phyloP scores from a whole-genome alignment of 768 basidiomycete genomes.

The Podaxis sp. region DNA sequence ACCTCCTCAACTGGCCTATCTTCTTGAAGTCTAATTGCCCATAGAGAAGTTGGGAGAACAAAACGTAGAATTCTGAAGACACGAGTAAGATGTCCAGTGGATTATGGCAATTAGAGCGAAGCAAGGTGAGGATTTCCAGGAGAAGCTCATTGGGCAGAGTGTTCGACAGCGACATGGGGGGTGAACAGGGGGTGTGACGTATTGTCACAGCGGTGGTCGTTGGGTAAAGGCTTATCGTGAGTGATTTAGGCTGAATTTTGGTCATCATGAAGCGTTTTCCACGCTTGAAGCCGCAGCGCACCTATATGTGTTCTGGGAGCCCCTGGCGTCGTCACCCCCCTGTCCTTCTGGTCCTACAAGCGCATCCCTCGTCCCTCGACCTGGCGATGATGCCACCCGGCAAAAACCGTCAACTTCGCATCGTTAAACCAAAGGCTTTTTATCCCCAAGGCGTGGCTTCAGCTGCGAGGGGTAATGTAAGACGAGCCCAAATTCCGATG shows the following conservation, averaged over 20 bases:
- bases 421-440: no score
- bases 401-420: no score
- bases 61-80: slow-evolving; percentile 7
- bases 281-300: background rate
- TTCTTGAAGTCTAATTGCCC: slow-evolving; percentile 9
- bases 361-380: background rate
- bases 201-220: background rate
- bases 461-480: no score
- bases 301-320: no score
- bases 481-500: no score
- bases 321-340: no score
- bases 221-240: background rate
- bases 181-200: background rate
- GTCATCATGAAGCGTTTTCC: background rate
- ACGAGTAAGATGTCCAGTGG: slow-evolving; percentile 12
- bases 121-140: slow-evolving; percentile 9
- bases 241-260: background rate
- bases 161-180: background rate
- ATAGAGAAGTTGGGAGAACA: slow-evolving; percentile 12
- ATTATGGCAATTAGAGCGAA: background rate
- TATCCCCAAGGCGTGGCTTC: no score
- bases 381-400: no score
- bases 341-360: no score
- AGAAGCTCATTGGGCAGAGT: slow-evolving; percentile 13
- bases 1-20: slow-evolving; percentile 6